Evolutionary conservation across 192 early-diverging fungal species (phyloP).

Genomic region (Coemansia sp.): DNA sequence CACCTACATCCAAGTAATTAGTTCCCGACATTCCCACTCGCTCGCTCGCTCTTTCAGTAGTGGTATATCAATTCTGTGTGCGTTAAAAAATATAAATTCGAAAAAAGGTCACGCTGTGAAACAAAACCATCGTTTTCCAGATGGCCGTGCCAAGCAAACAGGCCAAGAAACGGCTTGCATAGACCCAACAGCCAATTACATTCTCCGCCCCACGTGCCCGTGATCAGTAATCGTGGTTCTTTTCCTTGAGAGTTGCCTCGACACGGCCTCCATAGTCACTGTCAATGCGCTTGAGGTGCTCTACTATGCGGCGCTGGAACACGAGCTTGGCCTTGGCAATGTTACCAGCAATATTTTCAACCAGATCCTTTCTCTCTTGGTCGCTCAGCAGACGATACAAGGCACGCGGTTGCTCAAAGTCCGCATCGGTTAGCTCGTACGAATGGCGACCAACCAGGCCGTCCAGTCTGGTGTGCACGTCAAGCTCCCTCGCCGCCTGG

Average conservation of each 20-base stretch:
- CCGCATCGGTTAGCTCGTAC: conserved; percentile 56
- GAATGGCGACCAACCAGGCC: conserved; percentile 6
- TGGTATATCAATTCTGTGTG: too few relatives aligned
- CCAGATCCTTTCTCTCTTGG: conserved; percentile 53
- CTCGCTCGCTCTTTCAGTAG: neutral
- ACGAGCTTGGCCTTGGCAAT: conserved; percentile 54
- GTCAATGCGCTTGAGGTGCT: conserved; percentile 59
- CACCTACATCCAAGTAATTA: conserved; percentile 27
- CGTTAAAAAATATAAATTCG: too few relatives aligned
- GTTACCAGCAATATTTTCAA: conserved; percentile 59
- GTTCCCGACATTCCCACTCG: conserved; percentile 16
- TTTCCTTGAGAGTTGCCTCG: conserved; percentile 28
- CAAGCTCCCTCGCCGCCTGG: neutral
- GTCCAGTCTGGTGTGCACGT: neutral
- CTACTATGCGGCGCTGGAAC: conserved; percentile 57
- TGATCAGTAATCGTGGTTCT: conserved; percentile 11
- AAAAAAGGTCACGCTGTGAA: too few relatives aligned
- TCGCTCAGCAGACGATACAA: conserved; percentile 51
- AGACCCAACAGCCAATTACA: too few relatives aligned
- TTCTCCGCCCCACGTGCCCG: neutral
- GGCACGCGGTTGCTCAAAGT: conserved; percentile 65
- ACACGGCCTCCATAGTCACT: conserved; percentile 57
- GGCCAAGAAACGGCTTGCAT: too few relatives aligned
- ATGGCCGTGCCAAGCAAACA: too few relatives aligned
- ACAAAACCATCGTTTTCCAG: too few relatives aligned